Base-by-base conservation (phyloP, 805 yeast species). In the Saccharomycopsis sp. region DNA sequence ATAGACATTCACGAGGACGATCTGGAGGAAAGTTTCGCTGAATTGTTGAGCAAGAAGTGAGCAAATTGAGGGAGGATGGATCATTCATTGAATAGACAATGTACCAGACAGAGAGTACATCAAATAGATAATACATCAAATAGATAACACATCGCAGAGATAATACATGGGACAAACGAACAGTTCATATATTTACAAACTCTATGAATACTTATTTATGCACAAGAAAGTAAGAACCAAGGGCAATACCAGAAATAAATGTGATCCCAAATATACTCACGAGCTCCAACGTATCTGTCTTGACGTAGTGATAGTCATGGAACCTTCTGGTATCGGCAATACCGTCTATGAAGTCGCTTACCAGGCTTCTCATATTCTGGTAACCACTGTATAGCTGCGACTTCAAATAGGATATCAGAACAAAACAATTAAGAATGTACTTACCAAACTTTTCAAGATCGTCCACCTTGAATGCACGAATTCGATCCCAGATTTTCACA, bases 1-100 rank as follows among this genome's bases (percentile, higher is more conserved):
- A 75, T 89, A 3, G 82, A 81, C 48, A 53, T 34, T 15, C 54
- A 56, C 29, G 63, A 61, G 41, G 63, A 61, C 21, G 48, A 44
- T 18, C 7, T 7, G 21, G 48, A 44, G 16, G 18, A n/a, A 16
- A 44, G 21, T 12, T 44, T 44, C 21, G 18, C 48, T 5, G 48
- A 44, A 5, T 44, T 44, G 21, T 44, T 44, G 21, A 29, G 12
- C 37, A 29, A 29, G 37, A 29, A 29, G 12, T n/a, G n/a, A n/a
- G n/a, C n/a, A n/a, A n/a, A n/a, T n/a, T n/a, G n/a, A n/a, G n/a
- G n/a, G n/a, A n/a, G n/a, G n/a, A n/a, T n/a, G n/a, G n/a, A n/a
- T n/a, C n/a, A n/a, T n/a, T n/a, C n/a, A n/a, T n/a, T n/a, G n/a
- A n/a, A n/a, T n/a, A n/a, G n/a, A n/a, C n/a, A n/a, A n/a, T n/a